Base-by-base conservation (phyloP, 306 rosid species). In the Ceratonia siliqua region DNA sequence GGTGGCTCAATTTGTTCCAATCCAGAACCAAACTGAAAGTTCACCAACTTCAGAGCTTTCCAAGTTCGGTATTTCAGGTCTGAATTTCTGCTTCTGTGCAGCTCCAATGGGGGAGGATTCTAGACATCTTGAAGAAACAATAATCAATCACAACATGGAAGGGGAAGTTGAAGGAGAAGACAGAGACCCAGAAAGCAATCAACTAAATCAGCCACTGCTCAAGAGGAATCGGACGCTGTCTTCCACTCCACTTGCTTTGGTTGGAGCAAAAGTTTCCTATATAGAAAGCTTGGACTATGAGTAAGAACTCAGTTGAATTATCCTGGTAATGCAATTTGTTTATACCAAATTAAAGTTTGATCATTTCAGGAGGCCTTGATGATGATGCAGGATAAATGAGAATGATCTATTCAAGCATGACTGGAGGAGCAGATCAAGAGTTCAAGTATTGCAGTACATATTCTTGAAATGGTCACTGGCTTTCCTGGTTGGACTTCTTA, bases 281-380 rank as follows among this genome's bases (percentile, higher is more conserved):
- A 90, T 90, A 39, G 96, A 93, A 71, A 93, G 98, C 85, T 85
- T 90, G 82, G 96, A 90, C 39, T 90, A 93, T 17, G 98, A 93
- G 98, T 90, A 80, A 85, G 79, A 42, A 54, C 38, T 49, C 15
- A 50, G 66, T 42, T 13, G 43, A 57, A 22, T 10, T 56, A 15
- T 33, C 41, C 20, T 17, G 46, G 11, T 70, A 2, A 30, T 30
- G n/a, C 59, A 11, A 1, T 57, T 50, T 32, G 50, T 15, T 50
- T n/a, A n/a, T n/a, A 5, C 9, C 27, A n/a, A 3, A n/a, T 4
- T 57, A 12, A 75, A 45, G 55, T 78, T 69, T 41, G 59, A n/a
- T 78, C 24, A 30, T 42, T 62, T 59, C 68, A 35, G 9, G 74
- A 52, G 50, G 18, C 59, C 4, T 43, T 11, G 59, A 4, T 80